Evolutionary conservation across 1,284 basidiomycete species (phyloP), one percentile per base, ranked within the genome.

Genomic region (Melampsora americana): DNA sequence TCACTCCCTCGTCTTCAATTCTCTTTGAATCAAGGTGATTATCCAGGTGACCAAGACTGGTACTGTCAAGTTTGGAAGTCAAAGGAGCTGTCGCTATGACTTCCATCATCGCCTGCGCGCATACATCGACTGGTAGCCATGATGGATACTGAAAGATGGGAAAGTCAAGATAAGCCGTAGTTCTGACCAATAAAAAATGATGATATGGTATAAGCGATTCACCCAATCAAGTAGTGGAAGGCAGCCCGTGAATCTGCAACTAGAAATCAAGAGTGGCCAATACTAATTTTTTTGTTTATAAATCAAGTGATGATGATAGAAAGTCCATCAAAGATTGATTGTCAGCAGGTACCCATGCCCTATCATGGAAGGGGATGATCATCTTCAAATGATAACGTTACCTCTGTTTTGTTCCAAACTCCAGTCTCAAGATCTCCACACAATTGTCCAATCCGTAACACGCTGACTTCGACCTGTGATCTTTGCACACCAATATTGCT

Each of bases 331-430:
- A 59, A 16, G 12, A 59, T 59, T n/a, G 20, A 23, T 23, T 16
- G n/a, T 59, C 28, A 23, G 53, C 7, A 14, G 20, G 23, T 23
- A 28, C n/a, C 14, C n/a, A 53, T 2, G 12, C 12, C 18, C 23
- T 20, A 59, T 28, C 18, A 23, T 23, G 9, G 53, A 23, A 59
- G 53, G 53, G 20, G n/a, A 59, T 9, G 20, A 23, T 23, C n/a
- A 59, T 23, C 18, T 23, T 23, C 5, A 23, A 64, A 30, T 7
- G 14, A 64, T 18, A 79, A 78, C 1, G 61, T 86, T 5, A 86
- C 87, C 80, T 88, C 88, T 1, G 85, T 87, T 78, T 86, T 85
- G 81, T 88, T 89, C 88, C 88, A 89, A 0, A 88, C 84, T 0
- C 88, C 88, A 71, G 84, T 82, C 64, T 74, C 62, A 0, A 86